Percentiles rank a stretch among this genome's conserved stretches.
These are phyloP conservation scores for Alternaria viburni DNA, from an alignment of 2,329 filamentous ascomycete genomes.

Conservation along the genomic window DNA sequence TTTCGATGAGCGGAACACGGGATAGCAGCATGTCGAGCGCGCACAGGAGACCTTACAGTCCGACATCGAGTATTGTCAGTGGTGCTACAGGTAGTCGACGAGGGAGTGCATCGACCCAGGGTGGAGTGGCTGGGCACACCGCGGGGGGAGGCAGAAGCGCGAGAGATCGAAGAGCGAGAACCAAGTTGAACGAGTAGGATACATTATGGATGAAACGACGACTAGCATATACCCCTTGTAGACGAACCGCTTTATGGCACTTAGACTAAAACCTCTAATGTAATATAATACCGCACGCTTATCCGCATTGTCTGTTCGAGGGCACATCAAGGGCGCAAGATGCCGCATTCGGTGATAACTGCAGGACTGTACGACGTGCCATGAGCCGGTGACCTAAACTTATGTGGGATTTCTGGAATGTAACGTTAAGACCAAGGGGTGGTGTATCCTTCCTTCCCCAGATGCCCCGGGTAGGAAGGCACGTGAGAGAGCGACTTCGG, in stretches of 20 bases:
- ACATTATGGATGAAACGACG: neutral
- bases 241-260: neutral
- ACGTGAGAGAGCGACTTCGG: conserved; percentile 22
- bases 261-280: neutral
- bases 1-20: conserved; percentile 12
- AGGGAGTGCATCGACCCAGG: conserved; percentile 1
- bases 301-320: neutral
- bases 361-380: neutral
- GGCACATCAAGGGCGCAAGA: conserved; percentile 2
- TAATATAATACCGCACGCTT: neutral
- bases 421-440: neutral
- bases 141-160: conserved; percentile 35
- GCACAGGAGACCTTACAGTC: conserved; percentile 11
- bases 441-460: neutral
- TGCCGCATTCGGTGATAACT: conserved; percentile 3
- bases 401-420: neutral
- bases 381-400: neutral
- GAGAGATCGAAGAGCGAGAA: conserved; percentile 30
- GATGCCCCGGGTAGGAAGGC: conserved; percentile 1
- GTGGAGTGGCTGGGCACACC: neutral
- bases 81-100: neutral
- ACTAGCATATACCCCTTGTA: neutral
- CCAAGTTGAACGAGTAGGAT: conserved; percentile 7
- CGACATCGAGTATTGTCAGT: conserved; percentile 10
- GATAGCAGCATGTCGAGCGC: conserved; percentile 16